Percentiles rank a stretch among this genome's conserved stretches.
Conservation (phyloP, 306 rosid species). For the Casuarina equisetifolia region DNA sequence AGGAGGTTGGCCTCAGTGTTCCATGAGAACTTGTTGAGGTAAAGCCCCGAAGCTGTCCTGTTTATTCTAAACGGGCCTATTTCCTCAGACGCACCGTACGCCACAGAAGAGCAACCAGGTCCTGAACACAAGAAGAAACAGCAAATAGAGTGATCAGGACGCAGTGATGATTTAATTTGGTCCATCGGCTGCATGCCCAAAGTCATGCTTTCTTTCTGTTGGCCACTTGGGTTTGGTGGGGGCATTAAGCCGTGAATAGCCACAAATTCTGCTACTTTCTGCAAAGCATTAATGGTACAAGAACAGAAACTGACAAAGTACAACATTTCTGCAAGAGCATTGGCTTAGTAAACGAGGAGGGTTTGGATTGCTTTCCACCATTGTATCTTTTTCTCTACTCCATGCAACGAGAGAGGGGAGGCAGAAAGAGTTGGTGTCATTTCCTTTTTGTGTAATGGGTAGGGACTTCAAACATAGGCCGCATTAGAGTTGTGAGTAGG, state of each 20-base stretch:
- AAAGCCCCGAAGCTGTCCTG: conserved; percentile 66
- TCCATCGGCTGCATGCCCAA: not conserved
- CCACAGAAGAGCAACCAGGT: conserved; percentile 98
- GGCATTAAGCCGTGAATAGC: not conserved
- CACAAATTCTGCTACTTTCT: not conserved
- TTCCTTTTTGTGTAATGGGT: conserved; percentile 5
- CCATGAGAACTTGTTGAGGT: conserved; percentile 87
- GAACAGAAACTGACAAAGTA: conserved; percentile 39
- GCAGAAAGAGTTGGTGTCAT: not conserved
- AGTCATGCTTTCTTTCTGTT: not conserved
- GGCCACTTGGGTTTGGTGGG: not conserved
- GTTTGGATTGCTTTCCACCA: conserved; percentile 51
- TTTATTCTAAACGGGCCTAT: conserved; percentile 90
- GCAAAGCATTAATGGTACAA: conserved; percentile 40
- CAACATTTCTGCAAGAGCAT: conserved; percentile 37
- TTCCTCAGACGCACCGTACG: conserved; percentile 97
- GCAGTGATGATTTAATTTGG: not conserved
- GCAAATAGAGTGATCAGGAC: not conserved
- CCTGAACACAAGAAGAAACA: conserved; percentile 38
- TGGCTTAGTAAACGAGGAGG: conserved; percentile 36
- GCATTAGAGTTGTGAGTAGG: conserved; percentile 4
- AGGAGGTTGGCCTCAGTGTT: conserved; percentile 77
- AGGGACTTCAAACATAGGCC: not conserved
- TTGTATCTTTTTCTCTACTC: conserved; percentile 18
- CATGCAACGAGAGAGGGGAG: conserved; percentile 22